Base-by-base conservation (phyloP, 352 stramenopile genomes). In the Phytopythium boreale region DNA sequence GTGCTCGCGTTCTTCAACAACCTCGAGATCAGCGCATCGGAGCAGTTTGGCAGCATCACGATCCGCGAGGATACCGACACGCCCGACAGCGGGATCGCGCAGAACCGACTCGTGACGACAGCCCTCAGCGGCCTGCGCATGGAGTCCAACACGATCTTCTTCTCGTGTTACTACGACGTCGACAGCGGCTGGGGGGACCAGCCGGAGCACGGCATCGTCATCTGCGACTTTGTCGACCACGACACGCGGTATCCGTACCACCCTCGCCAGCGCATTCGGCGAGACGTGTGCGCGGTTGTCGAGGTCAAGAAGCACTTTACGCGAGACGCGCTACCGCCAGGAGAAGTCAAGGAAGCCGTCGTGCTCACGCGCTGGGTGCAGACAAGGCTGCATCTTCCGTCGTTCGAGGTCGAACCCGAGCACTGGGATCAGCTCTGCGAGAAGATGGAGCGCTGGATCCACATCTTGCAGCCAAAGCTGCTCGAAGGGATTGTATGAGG, bases 11-110 rank as follows among this genome's bases (percentile, higher is more conserved):
- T 75, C 51, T 63, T 75, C 31, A 63, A 51, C 44, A 71, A 76
- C 44, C 62, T 77, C 24, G 75, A 83, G 58, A 77, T 83, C 64
- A 76, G 60, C 14, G 58, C 68, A 14, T 69, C 72, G 8, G 75
- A 83, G 59, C 61, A 74, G 20, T 69, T 79, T 37, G 75, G 72
- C 7, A 68, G 69, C 50, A 68, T 80, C 8, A 73, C 64, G 56
- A 70, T 80, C 27, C 73, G 72, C 41, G 70, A 84, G 36, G 64
- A 76, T 62, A 69, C 72, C 20, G 70, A 76, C 60, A 65, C 26
- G 17, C 58, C 68, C 17, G 53, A 70, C 22, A 44, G 52, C 17
- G 64, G 72, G n/a, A 51, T 77, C 34, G 64, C 71, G 14, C 72
- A 81, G 57, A 66, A 75, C 47, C 76, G 76, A 0, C 49, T 80